Evolutionary conservation across 2,329 filamentous ascomycete genomes (phyloP), one percentile per base, ranked within the genome.

Genomic region (Leptographium wingfieldii): DNA sequence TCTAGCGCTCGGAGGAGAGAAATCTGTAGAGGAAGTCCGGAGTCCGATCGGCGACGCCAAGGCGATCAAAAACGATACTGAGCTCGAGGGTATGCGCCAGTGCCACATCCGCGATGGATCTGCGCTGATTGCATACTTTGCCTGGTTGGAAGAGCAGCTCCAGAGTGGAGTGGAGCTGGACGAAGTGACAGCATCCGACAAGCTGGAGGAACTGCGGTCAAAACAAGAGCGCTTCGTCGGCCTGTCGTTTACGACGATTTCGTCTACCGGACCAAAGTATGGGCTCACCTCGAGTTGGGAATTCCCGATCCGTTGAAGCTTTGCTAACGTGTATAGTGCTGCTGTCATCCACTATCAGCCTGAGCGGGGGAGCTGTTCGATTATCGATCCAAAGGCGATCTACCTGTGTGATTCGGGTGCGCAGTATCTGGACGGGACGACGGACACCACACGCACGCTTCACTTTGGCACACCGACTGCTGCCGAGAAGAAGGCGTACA

Each of bases 321-420:
- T 40, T 16, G 52, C 51, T 59, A n/a, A 54, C 25, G 16, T 7
- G 1, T 54, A 65, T 46, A 96, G 94, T 70, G 94, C 91, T 61
- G 94, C 94, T 5, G 82, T 99, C 14, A 99, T 99, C 61, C 94
- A 99, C 71, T 99, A 99, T 77, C 88, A 87, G 66, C 92, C 94
- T 0, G 89, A 96, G 69, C 84, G 81, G 59, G 90, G 88, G 25
- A 86, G 80, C 63, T 97, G 92, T 73, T 82, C 91, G 10, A 76
- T 82, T 33, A 90, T 99, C 66, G 90, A 99, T 66, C 90, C 90
- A 0, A 83, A 84, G 7, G 85, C 86, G 16, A 84, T 99, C 61
- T 99, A 99, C 68, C 83, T 99, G 3, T 99, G 94, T 70, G 94
- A 99, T 72, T 97, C 94, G 27, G 94, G 94, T 27, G 94, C 89